A percentile compares a stretch with the other conserved stretches of the same genome.
phyloP scores from a whole-genome alignment of 345 rosid species.

The Pugionium cornutum region DNA sequence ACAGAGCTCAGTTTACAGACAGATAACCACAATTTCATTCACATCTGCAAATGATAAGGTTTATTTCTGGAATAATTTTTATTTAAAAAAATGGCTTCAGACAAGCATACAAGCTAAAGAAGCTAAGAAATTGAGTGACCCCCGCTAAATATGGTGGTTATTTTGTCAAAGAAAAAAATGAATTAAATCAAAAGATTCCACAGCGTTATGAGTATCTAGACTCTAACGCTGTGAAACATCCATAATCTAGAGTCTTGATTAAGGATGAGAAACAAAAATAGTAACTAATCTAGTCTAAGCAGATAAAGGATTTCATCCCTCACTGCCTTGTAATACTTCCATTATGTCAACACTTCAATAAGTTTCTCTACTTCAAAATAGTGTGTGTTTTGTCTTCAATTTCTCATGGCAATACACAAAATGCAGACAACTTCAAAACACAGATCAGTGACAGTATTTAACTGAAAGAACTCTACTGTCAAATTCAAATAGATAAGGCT shows the following conservation, averaged over 20 bases:
- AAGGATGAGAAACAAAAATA: conserved; percentile 12
- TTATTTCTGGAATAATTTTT: no score
- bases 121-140: conserved; percentile 1
- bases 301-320: conserved; percentile 1
- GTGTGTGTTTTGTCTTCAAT: no score
- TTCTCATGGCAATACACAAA: not conserved
- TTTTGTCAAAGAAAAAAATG: not conserved
- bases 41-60: no score
- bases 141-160: not conserved
- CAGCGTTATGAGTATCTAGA: not conserved
- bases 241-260: conserved; percentile 5
- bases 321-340: not conserved
- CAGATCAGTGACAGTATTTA: no score
- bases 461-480: not conserved
- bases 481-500: not conserved
- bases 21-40: not conserved
- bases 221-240: not conserved
- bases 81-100: not conserved
- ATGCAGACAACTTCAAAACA: not conserved
- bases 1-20: not conserved
- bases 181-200: not conserved
- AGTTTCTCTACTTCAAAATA: not conserved
- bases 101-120: conserved; percentile 4
- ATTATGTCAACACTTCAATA: not conserved
- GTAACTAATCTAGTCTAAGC: conserved; percentile 13